Percentiles rank a stretch among this genome's conserved stretches.
These are phyloP conservation scores for Ajuga chamaepitys DNA, from an alignment of 257 asterid genomes.

Conservation along the genomic window DNA sequence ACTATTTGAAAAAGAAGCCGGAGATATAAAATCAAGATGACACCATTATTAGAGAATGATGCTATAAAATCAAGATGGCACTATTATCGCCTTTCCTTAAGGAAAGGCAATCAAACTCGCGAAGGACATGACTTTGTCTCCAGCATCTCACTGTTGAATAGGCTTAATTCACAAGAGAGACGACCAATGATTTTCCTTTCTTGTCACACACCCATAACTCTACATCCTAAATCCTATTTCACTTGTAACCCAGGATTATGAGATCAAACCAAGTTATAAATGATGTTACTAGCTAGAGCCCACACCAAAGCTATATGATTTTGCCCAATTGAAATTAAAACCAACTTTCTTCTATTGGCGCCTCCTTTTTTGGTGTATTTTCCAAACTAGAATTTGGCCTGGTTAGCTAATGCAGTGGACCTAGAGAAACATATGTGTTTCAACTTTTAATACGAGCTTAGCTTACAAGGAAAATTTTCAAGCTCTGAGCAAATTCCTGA, in stretches of 20 bases:
- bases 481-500: constrained; percentile 33
- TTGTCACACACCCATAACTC: constrained; percentile 7
- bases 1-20: neutral
- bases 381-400: neutral
- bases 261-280: neutral
- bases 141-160: constrained; percentile 44
- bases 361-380: neutral
- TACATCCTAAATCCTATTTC: constrained; percentile 15
- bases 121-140: constrained; percentile 62
- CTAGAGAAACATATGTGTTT: neutral
- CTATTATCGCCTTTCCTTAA: constrained; percentile 86
- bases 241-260: neutral
- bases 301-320: neutral
- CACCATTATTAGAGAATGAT: neutral
- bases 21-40: neutral
- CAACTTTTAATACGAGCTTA: neutral
- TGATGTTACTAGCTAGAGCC: neutral
- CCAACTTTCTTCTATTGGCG: neutral
- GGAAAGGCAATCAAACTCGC: constrained; percentile 62
- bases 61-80: constrained; percentile 79
- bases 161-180: constrained; percentile 10
- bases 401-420: neutral
- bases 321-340: neutral
- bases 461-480: constrained; percentile 18
- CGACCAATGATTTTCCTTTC: constrained; percentile 1